A percentile compares a stretch with the other conserved stretches of the same genome.
Conservation (phyloP, 306 rosid genomes). For the Castanea crenata region DNA sequence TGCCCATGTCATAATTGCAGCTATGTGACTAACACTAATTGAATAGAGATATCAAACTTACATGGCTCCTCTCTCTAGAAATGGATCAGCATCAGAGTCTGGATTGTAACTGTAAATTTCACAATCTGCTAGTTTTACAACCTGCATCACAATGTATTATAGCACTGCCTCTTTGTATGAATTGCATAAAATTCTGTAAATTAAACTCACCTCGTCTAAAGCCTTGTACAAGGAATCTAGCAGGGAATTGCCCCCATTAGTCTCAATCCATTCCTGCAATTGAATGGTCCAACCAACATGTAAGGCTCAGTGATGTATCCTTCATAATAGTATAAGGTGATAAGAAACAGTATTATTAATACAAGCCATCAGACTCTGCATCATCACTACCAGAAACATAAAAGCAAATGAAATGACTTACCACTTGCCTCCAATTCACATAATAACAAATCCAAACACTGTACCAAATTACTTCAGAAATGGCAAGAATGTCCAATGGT, state of each 20-base stretch:
- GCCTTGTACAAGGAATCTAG: conserved; percentile 75
- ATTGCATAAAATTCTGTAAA: conserved; percentile 18
- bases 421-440: background rate
- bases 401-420: background rate
- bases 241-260: conserved; percentile 65
- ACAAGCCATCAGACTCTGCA: background rate
- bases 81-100: conserved; percentile 79
- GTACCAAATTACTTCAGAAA: background rate
- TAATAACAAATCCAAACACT: background rate
- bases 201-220: conserved; percentile 73
- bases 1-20: conserved; percentile 4
- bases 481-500: background rate
- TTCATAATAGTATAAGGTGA: background rate
- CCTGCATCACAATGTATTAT: conserved; percentile 56
- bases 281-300: conserved; percentile 25
- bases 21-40: background rate
- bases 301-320: background rate
- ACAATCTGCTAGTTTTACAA: conserved; percentile 66
- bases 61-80: conserved; percentile 80
- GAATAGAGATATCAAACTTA: conserved; percentile 26
- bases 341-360: background rate
- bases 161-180: conserved; percentile 25
- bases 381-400: conserved; percentile 1
- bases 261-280: conserved; percentile 87
- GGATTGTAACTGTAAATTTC: conserved; percentile 85